Evolutionary conservation across 2,329 filamentous ascomycete species (phyloP).

Genomic region (Fusarium sacchari): DNA sequence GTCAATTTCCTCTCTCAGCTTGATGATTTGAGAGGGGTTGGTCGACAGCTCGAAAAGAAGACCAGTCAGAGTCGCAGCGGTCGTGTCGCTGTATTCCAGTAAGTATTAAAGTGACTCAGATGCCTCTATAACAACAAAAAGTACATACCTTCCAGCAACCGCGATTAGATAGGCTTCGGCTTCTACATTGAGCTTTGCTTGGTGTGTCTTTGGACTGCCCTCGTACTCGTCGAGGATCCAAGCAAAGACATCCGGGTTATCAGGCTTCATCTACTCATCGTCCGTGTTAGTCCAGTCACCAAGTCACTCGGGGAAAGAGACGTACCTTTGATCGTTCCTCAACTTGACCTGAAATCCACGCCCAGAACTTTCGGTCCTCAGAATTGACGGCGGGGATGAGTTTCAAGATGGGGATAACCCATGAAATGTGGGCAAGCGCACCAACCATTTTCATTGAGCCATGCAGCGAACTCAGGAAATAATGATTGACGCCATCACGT

Average conservation of each 20-base stretch:
- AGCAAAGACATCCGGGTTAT: constrained; percentile 46
- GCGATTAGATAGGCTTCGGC: constrained; percentile 46
- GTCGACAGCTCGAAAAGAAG: constrained; percentile 49
- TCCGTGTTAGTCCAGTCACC: not conserved
- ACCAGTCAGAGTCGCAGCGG: constrained; percentile 47
- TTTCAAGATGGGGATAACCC: constrained; percentile 24
- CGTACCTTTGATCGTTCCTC: constrained; percentile 7
- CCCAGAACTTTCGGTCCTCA: constrained; percentile 12
- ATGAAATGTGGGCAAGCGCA: constrained; percentile 35
- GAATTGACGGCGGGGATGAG: constrained; percentile 4
- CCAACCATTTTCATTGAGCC: constrained; percentile 38
- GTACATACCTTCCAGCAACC: constrained; percentile 46
- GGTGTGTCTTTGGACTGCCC: constrained; percentile 16
- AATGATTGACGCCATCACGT: constrained; percentile 38
- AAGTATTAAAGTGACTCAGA: not conserved
- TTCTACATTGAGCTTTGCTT: constrained; percentile 40
- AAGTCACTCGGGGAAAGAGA: no score
- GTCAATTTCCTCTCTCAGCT: constrained; percentile 51
- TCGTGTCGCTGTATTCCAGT: constrained; percentile 47
- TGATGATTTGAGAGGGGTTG: constrained; percentile 38
- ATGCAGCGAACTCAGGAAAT: constrained; percentile 42
- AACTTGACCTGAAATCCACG: constrained; percentile 19
- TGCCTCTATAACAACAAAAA: not conserved
- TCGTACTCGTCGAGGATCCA: constrained; percentile 46
- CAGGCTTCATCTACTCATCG: constrained; percentile 15